Evolutionary conservation across 2,329 filamentous ascomycete genomes (phyloP).

Genomic region (Xylaria sp.): DNA sequence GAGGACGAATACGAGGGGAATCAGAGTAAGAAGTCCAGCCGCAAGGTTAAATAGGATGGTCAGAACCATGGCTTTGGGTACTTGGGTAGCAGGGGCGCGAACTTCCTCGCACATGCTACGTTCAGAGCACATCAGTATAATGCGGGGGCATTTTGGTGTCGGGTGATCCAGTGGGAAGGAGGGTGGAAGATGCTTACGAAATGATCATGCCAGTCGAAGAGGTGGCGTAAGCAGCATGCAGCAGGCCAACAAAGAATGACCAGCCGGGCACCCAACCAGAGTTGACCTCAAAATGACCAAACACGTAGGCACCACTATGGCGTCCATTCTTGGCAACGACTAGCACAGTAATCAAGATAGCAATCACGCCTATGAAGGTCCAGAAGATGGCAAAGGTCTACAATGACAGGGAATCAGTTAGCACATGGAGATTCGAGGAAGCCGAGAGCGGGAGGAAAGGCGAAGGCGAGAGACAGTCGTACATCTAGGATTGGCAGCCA

Average conservation of each 20-base stretch:
- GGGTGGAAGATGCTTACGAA: conserved; percentile 62
- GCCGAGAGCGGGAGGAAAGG: neutral
- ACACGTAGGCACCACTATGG: conserved; percentile 69
- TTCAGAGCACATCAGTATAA: conserved; percentile 30
- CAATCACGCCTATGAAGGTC: conserved; percentile 77
- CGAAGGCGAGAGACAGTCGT: conserved; percentile 49
- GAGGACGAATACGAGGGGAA: conserved; percentile 75
- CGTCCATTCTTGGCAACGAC: conserved; percentile 76
- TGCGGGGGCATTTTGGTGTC: neutral
- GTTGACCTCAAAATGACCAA: conserved; percentile 72
- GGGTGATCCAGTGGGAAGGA: conserved; percentile 24
- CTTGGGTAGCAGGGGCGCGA: conserved; percentile 70
- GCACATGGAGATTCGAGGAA: conserved; percentile 7
- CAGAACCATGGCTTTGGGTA: conserved; percentile 77
- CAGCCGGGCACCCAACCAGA: conserved; percentile 77
- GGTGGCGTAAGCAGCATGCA: conserved; percentile 78
- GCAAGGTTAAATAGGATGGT: conserved; percentile 74
- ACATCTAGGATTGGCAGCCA: conserved; percentile 76
- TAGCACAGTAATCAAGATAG: conserved; percentile 70
- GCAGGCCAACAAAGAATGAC: conserved; percentile 77
- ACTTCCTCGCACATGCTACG: conserved; percentile 79
- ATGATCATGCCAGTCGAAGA: conserved; percentile 84
- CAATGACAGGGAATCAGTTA: conserved; percentile 10
- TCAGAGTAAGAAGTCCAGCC: conserved; percentile 73
- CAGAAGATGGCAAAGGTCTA: conserved; percentile 78